Conservation (phyloP, 441 rosid species). For the Isatis lusitanica region DNA sequence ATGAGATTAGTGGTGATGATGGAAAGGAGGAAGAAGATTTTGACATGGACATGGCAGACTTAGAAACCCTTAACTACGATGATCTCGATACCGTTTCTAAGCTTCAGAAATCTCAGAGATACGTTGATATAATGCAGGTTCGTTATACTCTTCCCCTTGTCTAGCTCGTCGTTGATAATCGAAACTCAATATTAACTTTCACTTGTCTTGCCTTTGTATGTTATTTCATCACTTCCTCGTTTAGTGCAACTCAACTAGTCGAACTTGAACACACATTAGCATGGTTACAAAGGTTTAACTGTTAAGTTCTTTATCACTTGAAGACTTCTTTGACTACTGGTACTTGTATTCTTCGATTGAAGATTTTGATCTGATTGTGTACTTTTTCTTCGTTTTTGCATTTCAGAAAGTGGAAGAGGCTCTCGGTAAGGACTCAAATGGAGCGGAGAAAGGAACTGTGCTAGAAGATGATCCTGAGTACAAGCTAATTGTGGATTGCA, state of each 20-base stretch:
- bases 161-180: neutral
- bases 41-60: constrained; percentile 10
- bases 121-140: constrained; percentile 37
- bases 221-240: neutral
- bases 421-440: constrained; percentile 63
- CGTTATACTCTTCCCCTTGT: constrained; percentile 14
- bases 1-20: constrained; percentile 61
- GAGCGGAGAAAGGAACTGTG: constrained; percentile 54
- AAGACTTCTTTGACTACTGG: neutral
- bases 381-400: neutral
- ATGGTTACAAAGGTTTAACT: neutral
- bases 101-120: constrained; percentile 18
- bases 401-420: constrained; percentile 82
- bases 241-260: neutral
- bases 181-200: neutral
- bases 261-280: neutral
- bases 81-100: constrained; percentile 4
- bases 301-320: neutral
- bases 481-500: constrained; percentile 84
- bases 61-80: constrained; percentile 7
- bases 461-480: constrained; percentile 89
- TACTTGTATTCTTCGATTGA: neutral
- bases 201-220: neutral
- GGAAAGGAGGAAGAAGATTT: neutral
- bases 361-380: neutral